Percentiles rank a stretch among this genome's conserved stretches.
Conservation (phyloP, 305 asterid species). For the Stenogyne calaminthoides region DNA sequence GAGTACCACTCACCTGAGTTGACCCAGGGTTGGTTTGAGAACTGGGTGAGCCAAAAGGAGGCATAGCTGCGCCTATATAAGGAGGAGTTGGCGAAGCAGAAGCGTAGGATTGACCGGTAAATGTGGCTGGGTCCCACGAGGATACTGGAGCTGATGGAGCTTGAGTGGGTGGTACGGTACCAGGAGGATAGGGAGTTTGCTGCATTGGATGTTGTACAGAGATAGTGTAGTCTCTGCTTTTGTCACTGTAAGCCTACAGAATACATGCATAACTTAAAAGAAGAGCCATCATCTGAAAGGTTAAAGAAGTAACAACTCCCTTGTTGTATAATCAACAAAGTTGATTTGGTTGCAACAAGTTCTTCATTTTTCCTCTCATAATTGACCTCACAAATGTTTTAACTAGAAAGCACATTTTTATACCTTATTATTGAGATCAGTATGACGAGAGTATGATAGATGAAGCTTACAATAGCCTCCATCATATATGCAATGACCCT, state of each 20-base stretch:
- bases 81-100: constrained; percentile 36
- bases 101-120: constrained; percentile 38
- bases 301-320: constrained; percentile 14
- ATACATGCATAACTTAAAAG: constrained; percentile 18
- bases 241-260: constrained; percentile 76
- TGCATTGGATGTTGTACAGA: constrained; percentile 55
- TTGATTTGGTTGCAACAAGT: constrained; percentile 27
- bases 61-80: constrained; percentile 35
- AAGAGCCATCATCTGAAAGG: constrained; percentile 22
- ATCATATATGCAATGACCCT: constrained; percentile 94
- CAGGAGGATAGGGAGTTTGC: constrained; percentile 42
- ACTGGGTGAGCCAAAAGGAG: constrained; percentile 35
- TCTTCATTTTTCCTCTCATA: constrained; percentile 22
- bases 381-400: constrained; percentile 29
- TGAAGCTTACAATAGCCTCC: constrained; percentile 99
- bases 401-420: constrained; percentile 47
- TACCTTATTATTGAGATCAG: constrained; percentile 95
- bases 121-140: constrained; percentile 49
- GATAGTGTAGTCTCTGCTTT: constrained; percentile 78
- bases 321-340: constrained; percentile 17
- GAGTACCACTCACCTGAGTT: constrained; percentile 39
- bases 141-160: constrained; percentile 35
- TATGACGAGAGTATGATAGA: constrained; percentile 94
- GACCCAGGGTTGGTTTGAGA: constrained; percentile 35
- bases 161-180: constrained; percentile 24